Evolutionary conservation across 1,284 basidiomycete species (phyloP).

Genomic region (Anthracocystis panici-leucophaei): DNA sequence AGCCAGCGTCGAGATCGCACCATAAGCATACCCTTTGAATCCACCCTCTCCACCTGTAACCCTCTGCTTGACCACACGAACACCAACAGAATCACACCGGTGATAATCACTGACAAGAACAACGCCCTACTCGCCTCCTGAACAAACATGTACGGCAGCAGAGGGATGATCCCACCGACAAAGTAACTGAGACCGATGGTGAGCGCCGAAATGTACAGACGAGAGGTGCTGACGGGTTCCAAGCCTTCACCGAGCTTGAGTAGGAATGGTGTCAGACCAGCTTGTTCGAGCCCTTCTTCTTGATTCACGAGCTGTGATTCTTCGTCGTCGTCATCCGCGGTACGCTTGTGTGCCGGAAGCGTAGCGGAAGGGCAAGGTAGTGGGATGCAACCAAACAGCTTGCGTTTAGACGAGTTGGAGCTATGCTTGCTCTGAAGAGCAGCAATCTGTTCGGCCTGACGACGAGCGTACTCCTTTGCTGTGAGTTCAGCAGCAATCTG

Average conservation of each 20-base stretch:
- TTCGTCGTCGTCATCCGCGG: slow-evolving; percentile 9
- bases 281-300: slow-evolving; percentile 27
- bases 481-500: slow-evolving; percentile 76
- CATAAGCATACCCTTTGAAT: slow-evolving; percentile 75
- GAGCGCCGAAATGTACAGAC: slow-evolving; percentile 58
- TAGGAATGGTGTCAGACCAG: slow-evolving; percentile 62
- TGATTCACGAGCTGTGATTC: slow-evolving; percentile 23
- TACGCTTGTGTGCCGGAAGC: slow-evolving; percentile 14
- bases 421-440: slow-evolving; percentile 1
- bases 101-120: slow-evolving; percentile 55
- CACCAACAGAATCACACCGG: slow-evolving; percentile 57
- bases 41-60: slow-evolving; percentile 57
- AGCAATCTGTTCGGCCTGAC: slow-evolving; percentile 10
- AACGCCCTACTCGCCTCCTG: slow-evolving; percentile 48
- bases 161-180: slow-evolving; percentile 60
- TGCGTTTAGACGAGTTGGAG: slow-evolving; percentile 9
- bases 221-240: slow-evolving; percentile 58
- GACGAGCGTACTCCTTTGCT: slow-evolving; percentile 28
- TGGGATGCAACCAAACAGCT: slow-evolving; percentile 43
- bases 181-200: slow-evolving; percentile 62
- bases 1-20: slow-evolving; percentile 86
- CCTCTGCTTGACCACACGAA: slow-evolving; percentile 63
- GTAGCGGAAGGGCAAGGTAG: slow-evolving; percentile 23
- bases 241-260: slow-evolving; percentile 59
- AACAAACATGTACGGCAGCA: slow-evolving; percentile 64